phyloP scores from a whole-genome alignment of 495 filamentous ascomycete genomes.

The Lentithecium fluviatile region DNA sequence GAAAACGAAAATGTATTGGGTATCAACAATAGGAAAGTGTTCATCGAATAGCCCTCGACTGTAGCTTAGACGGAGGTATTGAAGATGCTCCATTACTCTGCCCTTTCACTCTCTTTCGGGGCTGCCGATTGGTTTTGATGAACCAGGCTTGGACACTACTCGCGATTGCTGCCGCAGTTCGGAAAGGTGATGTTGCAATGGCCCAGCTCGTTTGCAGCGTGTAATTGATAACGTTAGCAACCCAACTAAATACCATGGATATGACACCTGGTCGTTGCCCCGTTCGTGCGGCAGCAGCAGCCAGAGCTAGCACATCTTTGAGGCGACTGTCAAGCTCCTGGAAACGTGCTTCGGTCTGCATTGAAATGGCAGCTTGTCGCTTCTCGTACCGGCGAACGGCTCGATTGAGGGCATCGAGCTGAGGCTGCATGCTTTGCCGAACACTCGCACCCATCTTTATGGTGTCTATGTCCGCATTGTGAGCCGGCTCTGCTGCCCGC shows the following conservation, averaged over 20 bases:
- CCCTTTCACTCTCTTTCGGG: constrained; percentile 16
- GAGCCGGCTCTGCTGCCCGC: constrained; percentile 49
- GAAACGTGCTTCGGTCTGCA: constrained; percentile 74
- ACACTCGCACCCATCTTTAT: constrained; percentile 60
- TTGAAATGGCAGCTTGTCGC: constrained; percentile 65
- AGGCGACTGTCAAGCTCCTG: constrained; percentile 65
- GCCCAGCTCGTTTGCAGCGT: constrained; percentile 18
- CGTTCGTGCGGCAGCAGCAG: constrained; percentile 61
- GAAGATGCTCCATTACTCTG: constrained; percentile 16
- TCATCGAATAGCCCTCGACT: constrained; percentile 28
- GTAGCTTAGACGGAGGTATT: constrained; percentile 20
- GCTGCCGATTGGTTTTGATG: constrained; percentile 8
- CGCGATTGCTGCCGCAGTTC: constrained; percentile 1
- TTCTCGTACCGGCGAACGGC: constrained; percentile 95
- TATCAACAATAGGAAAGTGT: constrained; percentile 1
- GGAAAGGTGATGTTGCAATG: constrained; percentile 26
- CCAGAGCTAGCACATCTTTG: constrained; percentile 74
- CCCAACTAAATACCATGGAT: constrained; percentile 17
- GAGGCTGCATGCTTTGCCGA: constrained; percentile 66
- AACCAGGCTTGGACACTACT: constrained; percentile 21
- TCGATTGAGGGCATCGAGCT: constrained; percentile 84
- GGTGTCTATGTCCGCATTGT: constrained; percentile 36
- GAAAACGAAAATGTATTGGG: background rate
- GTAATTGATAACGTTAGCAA: constrained; percentile 15
- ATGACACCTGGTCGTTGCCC: constrained; percentile 47